A percentile compares a stretch with the other conserved stretches of the same genome.
Conservation (phyloP, 768 basidiomycete species). For the Lanmaoa rubissima region DNA sequence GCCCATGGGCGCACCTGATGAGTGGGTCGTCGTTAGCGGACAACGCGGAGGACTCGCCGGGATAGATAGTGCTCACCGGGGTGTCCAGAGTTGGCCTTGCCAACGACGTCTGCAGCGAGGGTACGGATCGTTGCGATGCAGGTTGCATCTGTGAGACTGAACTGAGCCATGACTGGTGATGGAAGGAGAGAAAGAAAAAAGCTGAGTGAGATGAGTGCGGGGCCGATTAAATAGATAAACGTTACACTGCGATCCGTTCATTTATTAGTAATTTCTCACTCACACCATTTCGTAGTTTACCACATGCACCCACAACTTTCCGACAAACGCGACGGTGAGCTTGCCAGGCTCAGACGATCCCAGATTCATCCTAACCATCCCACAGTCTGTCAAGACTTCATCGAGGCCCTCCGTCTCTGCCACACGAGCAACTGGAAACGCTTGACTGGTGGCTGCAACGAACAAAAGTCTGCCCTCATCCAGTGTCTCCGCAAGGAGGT, state of each 20-base stretch:
- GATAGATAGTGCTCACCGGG: conserved; percentile 48
- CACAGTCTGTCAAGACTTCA: conserved; percentile 72
- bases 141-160: conserved; percentile 47
- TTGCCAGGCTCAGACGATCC: background rate
- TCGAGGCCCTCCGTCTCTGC: conserved; percentile 72
- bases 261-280: background rate
- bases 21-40: conserved; percentile 5
- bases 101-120: conserved; percentile 74
- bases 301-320: conserved; percentile 72
- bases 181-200: conserved; percentile 11
- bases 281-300: background rate
- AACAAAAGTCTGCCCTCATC: conserved; percentile 64
- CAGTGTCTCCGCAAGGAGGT: conserved; percentile 73
- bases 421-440: conserved; percentile 63
- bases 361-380: conserved; percentile 7
- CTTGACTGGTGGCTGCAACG: conserved; percentile 69
- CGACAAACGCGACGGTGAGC: conserved; percentile 59
- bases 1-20: conserved; percentile 86
- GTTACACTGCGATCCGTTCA: background rate
- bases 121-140: conserved; percentile 73
- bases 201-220: background rate
- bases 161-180: conserved; percentile 38
- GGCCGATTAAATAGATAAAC: conserved; percentile 12
- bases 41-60: background rate
- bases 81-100: conserved; percentile 91